These are phyloP conservation scores for Neurospora hispaniola DNA, from an alignment of 495 filamentous ascomycete species.

Conservation along the genomic window DNA sequence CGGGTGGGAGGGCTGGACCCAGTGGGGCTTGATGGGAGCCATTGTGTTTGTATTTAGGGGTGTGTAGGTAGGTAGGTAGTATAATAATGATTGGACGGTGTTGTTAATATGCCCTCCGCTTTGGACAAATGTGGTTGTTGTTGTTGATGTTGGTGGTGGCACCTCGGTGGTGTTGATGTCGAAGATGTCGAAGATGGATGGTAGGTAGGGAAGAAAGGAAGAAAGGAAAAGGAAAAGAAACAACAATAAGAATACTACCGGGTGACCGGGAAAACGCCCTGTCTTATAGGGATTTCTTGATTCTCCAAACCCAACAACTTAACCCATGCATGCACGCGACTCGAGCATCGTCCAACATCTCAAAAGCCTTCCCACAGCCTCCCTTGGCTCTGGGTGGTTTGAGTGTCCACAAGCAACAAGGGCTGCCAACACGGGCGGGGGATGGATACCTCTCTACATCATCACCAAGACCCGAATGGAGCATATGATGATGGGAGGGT, in stretches of 20 bases:
- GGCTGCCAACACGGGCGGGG: not conserved
- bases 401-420: not conserved
- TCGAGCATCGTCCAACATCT: not conserved
- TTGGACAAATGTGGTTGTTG: not conserved
- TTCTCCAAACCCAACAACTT: not conserved
- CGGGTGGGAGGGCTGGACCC: constrained; percentile 44
- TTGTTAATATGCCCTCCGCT: not conserved
- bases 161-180: not conserved
- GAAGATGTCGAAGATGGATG: not conserved
- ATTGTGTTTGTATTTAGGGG: constrained; percentile 14
- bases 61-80: not conserved
- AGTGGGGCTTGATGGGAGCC: constrained; percentile 40
- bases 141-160: not conserved
- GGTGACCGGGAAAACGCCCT: not conserved
- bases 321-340: not conserved
- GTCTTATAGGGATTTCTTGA: not conserved
- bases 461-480: not conserved
- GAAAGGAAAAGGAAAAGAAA: not conserved
- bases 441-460: not conserved
- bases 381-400: not conserved
- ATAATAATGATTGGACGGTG: not conserved
- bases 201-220: not conserved
- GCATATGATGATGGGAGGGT: not conserved
- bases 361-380: not conserved
- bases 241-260: not conserved